A percentile compares a stretch with the other conserved stretches of the same genome.
Evolutionary conservation across 208 protist genomes (phyloP).

Genomic region (Endotrypanum monterogeii): DNA sequence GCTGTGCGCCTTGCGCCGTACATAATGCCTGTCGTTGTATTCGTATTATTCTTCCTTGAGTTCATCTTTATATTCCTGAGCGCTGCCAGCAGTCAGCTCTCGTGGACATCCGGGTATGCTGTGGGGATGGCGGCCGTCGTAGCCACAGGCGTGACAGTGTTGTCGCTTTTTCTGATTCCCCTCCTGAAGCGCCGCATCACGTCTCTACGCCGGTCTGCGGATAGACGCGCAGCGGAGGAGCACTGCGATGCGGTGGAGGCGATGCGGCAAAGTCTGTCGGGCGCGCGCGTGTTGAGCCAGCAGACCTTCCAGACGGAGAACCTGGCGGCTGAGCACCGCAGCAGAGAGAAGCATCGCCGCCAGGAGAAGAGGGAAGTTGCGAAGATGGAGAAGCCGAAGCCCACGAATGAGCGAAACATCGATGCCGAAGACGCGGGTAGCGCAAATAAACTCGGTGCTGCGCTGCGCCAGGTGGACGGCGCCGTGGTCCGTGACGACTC

Average conservation of each 20-base stretch:
- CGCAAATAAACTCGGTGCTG: conserved; percentile 10
- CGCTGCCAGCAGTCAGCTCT: conserved; percentile 45
- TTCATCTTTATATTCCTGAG: conserved; percentile 69
- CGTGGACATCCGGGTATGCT: conserved; percentile 35
- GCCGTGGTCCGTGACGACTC: conserved; percentile 24
- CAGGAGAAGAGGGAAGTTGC: not conserved
- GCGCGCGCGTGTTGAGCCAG: conserved; percentile 17
- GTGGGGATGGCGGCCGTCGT: conserved; percentile 59
- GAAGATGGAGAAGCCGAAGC: not conserved
- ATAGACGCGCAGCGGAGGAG: conserved; percentile 31
- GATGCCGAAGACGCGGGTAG: conserved; percentile 7
- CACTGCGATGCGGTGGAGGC: conserved; percentile 34
- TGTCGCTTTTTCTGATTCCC: conserved; percentile 49
- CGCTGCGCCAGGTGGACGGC: conserved; percentile 22
- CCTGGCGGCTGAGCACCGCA: conserved; percentile 15
- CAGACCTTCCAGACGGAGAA: conserved; percentile 11
- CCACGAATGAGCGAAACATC: not conserved
- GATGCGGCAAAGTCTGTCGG: conserved; percentile 31
- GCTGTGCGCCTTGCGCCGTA: conserved; percentile 40
- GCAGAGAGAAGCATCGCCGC: conserved; percentile 1
- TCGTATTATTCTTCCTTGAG: conserved; percentile 59
- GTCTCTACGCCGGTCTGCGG: conserved; percentile 15
- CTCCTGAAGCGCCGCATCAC: conserved; percentile 38
- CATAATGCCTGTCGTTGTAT: conserved; percentile 48
- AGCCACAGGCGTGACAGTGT: conserved; percentile 31